Percentiles rank a stretch among this genome's conserved stretches.
Conservation (phyloP, 2,329 filamentous ascomycete genomes). For the Sclerotinia nivalis region DNA sequence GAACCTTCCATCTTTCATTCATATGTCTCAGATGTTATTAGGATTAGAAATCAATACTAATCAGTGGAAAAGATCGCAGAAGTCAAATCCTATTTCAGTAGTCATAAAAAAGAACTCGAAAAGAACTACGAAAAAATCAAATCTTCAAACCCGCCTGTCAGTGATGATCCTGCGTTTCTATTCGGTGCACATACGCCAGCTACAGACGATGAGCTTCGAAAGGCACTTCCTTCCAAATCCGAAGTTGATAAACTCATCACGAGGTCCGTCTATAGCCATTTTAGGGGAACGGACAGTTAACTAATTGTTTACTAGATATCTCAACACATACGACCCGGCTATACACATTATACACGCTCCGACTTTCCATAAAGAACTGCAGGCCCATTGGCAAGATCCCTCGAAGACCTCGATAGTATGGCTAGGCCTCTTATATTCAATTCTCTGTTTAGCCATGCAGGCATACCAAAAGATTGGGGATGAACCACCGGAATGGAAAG, state of each 20-base stretch:
- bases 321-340: constrained; percentile 75
- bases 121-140: constrained; percentile 76
- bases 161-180: constrained; percentile 73
- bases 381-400: constrained; percentile 68
- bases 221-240: constrained; percentile 76
- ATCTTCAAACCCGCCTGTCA: constrained; percentile 62
- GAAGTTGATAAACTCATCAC: constrained; percentile 82
- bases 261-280: constrained; percentile 15
- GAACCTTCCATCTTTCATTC: background rate
- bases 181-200: constrained; percentile 71
- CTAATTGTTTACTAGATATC: constrained; percentile 60
- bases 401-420: constrained; percentile 73
- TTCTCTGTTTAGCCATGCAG: constrained; percentile 75
- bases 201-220: constrained; percentile 74
- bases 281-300: background rate
- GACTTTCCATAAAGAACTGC: constrained; percentile 75
- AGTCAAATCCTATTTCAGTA: constrained; percentile 85
- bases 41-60: constrained; percentile 1
- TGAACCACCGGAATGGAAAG: constrained; percentile 76
- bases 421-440: constrained; percentile 74
- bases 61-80: constrained; percentile 66
- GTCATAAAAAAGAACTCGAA: constrained; percentile 86
- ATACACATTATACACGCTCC: constrained; percentile 78
- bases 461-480: constrained; percentile 79
- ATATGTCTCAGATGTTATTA: background rate